Evolutionary conservation across 2,329 filamentous ascomycete genomes (phyloP).

Genomic region (Claviceps digitariae): DNA sequence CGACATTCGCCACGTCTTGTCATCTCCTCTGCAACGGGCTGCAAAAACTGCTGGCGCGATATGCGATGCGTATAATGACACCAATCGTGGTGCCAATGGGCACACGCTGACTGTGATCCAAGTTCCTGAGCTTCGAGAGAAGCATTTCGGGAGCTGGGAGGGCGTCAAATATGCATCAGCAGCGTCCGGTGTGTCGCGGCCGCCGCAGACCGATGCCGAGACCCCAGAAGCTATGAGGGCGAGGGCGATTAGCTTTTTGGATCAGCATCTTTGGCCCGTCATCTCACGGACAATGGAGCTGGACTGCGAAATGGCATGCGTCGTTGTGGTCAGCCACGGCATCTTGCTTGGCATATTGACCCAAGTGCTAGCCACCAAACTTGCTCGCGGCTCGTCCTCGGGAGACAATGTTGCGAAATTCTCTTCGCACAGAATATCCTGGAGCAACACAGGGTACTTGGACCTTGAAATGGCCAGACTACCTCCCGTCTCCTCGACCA

Average conservation of each 20-base stretch:
- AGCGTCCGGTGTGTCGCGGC: constrained; percentile 16
- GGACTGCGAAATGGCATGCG: constrained; percentile 25
- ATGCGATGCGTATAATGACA: constrained; percentile 35
- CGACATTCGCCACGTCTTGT: constrained; percentile 51
- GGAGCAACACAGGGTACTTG: constrained; percentile 41
- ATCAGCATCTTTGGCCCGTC: constrained; percentile 46
- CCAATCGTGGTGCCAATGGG: background rate
- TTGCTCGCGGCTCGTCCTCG: constrained; percentile 16
- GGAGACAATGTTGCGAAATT: background rate
- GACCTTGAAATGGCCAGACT: constrained; percentile 16
- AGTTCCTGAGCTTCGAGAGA: constrained; percentile 46
- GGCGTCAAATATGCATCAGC: constrained; percentile 41
- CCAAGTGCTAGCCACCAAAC: constrained; percentile 43
- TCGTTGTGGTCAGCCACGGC: constrained; percentile 63
- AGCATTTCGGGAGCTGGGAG: constrained; percentile 60
- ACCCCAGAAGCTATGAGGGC: constrained; percentile 50
- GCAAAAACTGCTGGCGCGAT: constrained; percentile 57
- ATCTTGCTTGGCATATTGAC: constrained; percentile 63
- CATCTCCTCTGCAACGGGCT: constrained; percentile 66
- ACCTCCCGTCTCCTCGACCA: background rate
- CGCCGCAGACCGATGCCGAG: constrained; percentile 41
- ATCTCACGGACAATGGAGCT: constrained; percentile 5
- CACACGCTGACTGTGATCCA: constrained; percentile 11
- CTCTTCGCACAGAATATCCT: constrained; percentile 14
- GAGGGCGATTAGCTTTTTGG: constrained; percentile 54